A percentile compares a stretch with the other conserved stretches of the same genome.
These are phyloP conservation scores for Liquidambar formosana DNA, from an alignment of 164 flowering plant genomes.

Conservation along the genomic window DNA sequence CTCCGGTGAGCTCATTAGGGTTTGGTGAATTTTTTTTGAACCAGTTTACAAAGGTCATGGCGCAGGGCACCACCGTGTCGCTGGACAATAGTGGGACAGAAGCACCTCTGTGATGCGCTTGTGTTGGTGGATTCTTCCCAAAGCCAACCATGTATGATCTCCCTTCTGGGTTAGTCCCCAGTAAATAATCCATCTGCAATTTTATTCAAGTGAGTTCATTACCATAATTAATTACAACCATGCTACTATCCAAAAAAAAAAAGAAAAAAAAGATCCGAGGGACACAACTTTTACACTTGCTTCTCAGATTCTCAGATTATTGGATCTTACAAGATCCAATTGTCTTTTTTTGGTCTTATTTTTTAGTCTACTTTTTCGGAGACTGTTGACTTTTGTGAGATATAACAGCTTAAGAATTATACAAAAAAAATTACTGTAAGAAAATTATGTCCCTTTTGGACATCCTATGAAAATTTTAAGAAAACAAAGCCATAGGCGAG, in stretches of 20 bases:
- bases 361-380: too few relatives aligned
- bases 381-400: too few relatives aligned
- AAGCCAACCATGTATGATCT: conserved; percentile 95
- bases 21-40: conserved; percentile 47
- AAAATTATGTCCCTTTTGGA: too few relatives aligned
- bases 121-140: conserved; percentile 69
- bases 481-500: too few relatives aligned
- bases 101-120: conserved; percentile 87
- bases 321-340: too few relatives aligned
- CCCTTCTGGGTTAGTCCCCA: conserved; percentile 69
- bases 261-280: not conserved
- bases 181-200: conserved; percentile 79
- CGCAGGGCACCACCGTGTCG: conserved; percentile 40
- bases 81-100: conserved; percentile 48
- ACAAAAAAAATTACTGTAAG: too few relatives aligned
- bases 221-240: too few relatives aligned
- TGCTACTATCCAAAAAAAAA: too few relatives aligned
- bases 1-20: conserved; percentile 87
- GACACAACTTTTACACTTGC: not conserved
- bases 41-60: conserved; percentile 65
- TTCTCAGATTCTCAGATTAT: not conserved
- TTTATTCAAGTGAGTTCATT: too few relatives aligned
- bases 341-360: too few relatives aligned
- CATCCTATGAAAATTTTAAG: too few relatives aligned
- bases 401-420: too few relatives aligned